A percentile compares a stretch with the other conserved stretches of the same genome.
These are phyloP conservation scores for Boletus mariae DNA, from an alignment of 1,284 basidiomycete species.

Conservation along the genomic window DNA sequence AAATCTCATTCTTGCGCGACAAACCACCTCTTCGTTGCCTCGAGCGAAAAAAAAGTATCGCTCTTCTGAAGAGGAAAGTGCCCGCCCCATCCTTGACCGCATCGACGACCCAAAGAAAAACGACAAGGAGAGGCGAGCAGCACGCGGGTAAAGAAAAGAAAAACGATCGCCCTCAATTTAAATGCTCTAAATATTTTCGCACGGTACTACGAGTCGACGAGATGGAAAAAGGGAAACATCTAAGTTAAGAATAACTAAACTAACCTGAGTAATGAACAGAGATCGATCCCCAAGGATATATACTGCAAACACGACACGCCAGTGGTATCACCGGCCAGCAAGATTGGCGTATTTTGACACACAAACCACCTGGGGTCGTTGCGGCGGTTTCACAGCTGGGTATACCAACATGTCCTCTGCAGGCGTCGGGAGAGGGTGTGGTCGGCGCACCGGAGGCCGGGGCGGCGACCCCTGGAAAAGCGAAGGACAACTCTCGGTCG, in stretches of 20 bases:
- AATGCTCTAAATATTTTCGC: slow-evolving; percentile 16
- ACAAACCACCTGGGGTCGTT: slow-evolving; percentile 15
- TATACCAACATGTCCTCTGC: slow-evolving; percentile 43
- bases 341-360: slow-evolving; percentile 34
- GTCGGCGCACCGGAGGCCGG: slow-evolving; percentile 15
- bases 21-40: slow-evolving; percentile 50
- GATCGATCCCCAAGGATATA: slow-evolving; percentile 6
- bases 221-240: not conserved
- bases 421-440: slow-evolving; percentile 51
- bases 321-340: slow-evolving; percentile 34
- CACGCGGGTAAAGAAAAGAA: slow-evolving; percentile 22
- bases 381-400: slow-evolving; percentile 14
- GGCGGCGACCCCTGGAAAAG: slow-evolving; percentile 18
- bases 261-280: not conserved
- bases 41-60: slow-evolving; percentile 16
- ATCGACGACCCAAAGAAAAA: slow-evolving; percentile 26
- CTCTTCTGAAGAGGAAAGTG: slow-evolving; percentile 46
- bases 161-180: not conserved
- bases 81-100: slow-evolving; percentile 23
- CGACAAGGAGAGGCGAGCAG: slow-evolving; percentile 34
- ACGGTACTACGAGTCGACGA: slow-evolving; percentile 7
- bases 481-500: slow-evolving; percentile 19
- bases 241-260: slow-evolving; percentile 31
- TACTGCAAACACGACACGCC: too few species aligned
- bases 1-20: slow-evolving; percentile 38